These are phyloP conservation scores for Geranium rotundifolium DNA, from an alignment of 345 rosid genomes.

Conservation along the genomic window DNA sequence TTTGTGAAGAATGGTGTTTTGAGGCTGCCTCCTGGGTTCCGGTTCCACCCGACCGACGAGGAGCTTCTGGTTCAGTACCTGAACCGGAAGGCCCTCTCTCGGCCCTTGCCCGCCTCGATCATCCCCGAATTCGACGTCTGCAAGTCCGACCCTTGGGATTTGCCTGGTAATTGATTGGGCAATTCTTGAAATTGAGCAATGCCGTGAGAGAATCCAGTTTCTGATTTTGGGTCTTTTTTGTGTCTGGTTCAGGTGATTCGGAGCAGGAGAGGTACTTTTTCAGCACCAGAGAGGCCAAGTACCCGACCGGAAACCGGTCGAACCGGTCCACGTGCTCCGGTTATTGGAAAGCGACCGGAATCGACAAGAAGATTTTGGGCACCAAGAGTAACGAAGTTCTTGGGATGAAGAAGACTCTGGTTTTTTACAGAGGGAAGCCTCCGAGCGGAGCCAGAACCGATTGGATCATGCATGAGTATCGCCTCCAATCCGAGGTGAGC, in stretches of 20 bases:
- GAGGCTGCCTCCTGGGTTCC: slow-evolving; percentile 80
- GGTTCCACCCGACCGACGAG: slow-evolving; percentile 92
- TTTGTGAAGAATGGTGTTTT: slow-evolving; percentile 49
- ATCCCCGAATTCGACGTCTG: slow-evolving; percentile 87
- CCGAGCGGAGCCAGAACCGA: slow-evolving; percentile 77
- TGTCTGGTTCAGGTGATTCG: slow-evolving; percentile 43
- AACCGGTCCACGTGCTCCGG: slow-evolving; percentile 81
- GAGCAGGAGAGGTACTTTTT: slow-evolving; percentile 93
- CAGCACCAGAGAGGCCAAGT: slow-evolving; percentile 80
- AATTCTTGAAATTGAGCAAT: no score
- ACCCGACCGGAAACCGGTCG: slow-evolving; percentile 86
- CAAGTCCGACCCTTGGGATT: slow-evolving; percentile 90
- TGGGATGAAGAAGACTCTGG: slow-evolving; percentile 97
- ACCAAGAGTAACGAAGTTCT: slow-evolving; percentile 48
- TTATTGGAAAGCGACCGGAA: slow-evolving; percentile 94
- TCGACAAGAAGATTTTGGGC: slow-evolving; percentile 62
- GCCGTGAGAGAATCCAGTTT: neutral
- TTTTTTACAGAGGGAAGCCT: slow-evolving; percentile 85
- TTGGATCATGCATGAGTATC: slow-evolving; percentile 98
- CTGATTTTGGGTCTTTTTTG: neutral
- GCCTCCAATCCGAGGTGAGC: slow-evolving; percentile 21
- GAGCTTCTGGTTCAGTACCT: slow-evolving; percentile 78
- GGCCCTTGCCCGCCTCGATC: slow-evolving; percentile 72
- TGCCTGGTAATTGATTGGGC: slow-evolving; percentile 46
- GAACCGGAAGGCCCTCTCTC: slow-evolving; percentile 44